A percentile compares a stretch with the other conserved stretches of the same genome.
These are phyloP conservation scores for Arachnopeziza araneosa DNA, from an alignment of 2,329 filamentous ascomycete species.

Conservation along the genomic window DNA sequence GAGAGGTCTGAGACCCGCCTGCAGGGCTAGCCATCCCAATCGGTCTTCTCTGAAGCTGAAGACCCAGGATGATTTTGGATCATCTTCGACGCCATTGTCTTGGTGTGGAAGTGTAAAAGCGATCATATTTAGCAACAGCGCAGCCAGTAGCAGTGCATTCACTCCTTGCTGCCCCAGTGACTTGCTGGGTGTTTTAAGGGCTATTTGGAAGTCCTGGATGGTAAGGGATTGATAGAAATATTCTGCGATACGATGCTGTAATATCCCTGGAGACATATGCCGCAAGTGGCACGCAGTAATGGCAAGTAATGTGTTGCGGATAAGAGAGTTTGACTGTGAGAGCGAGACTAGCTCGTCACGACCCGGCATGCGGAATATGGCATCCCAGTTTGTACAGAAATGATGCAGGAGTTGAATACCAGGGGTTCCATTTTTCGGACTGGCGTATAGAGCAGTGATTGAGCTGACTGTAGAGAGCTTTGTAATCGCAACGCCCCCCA, in stretches of 20 bases:
- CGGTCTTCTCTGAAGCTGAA: constrained; percentile 12
- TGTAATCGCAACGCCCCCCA: constrained; percentile 10
- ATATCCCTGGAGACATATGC: constrained; percentile 13
- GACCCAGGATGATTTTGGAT: constrained; percentile 14
- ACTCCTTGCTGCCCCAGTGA: constrained; percentile 13
- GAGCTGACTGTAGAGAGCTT: constrained; percentile 13
- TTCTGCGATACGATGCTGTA: constrained; percentile 14
- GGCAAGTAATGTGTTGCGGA: constrained; percentile 14
- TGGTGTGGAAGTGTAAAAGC: constrained; percentile 14
- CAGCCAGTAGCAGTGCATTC: constrained; percentile 13
- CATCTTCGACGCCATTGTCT: constrained; percentile 12
- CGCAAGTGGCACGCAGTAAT: constrained; percentile 13
- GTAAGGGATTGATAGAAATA: constrained; percentile 14
- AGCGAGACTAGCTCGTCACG: constrained; percentile 13
- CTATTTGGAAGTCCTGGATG: constrained; percentile 13
- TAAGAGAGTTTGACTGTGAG: constrained; percentile 13
- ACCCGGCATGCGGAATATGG: constrained; percentile 13
- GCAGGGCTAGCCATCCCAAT: constrained; percentile 13
- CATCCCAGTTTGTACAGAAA: constrained; percentile 13
- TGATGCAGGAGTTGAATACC: constrained; percentile 13
- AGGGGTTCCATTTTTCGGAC: constrained; percentile 12
- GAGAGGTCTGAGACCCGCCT: constrained; percentile 13
- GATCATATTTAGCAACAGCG: constrained; percentile 14
- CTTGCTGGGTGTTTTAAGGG: constrained; percentile 13
- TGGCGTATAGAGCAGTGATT: constrained; percentile 11